Conservation (phyloP, 495 filamentous ascomycete species). For the Letharia lupina region DNA sequence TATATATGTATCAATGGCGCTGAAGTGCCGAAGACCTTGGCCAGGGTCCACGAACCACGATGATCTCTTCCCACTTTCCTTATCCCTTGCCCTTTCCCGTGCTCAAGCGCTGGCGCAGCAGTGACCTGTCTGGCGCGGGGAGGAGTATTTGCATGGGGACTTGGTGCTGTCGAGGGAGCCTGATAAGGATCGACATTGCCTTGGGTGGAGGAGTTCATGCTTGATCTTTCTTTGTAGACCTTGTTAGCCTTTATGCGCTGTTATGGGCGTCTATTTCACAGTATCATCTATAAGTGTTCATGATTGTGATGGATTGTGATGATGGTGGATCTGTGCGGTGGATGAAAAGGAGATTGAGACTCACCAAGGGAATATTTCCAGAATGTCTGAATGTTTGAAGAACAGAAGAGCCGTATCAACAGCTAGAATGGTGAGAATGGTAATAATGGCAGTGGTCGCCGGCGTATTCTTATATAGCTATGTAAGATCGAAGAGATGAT, state of each 20-base stretch:
- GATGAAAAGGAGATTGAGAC: background rate
- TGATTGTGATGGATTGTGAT: background rate
- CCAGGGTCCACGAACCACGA: background rate
- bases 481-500: too few relatives aligned
- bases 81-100: background rate
- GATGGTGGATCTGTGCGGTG: background rate
- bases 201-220: background rate
- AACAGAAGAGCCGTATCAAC: too few relatives aligned
- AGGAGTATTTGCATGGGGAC: background rate
- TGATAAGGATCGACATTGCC: background rate
- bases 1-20: conserved; percentile 40
- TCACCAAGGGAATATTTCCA: background rate
- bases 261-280: background rate
- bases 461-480: too few relatives aligned
- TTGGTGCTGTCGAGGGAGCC: background rate
- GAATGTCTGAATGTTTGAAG: too few relatives aligned
- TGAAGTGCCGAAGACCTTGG: conserved; percentile 26
- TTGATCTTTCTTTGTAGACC: background rate
- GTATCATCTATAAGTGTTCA: background rate
- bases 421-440: background rate
- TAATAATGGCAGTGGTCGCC: background rate
- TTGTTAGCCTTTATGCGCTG: background rate
- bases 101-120: background rate
- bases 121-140: background rate
- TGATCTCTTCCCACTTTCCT: background rate